Evolutionary conservation across 805 yeast species (phyloP).

Genomic region (Nakazawaea siamensis): DNA sequence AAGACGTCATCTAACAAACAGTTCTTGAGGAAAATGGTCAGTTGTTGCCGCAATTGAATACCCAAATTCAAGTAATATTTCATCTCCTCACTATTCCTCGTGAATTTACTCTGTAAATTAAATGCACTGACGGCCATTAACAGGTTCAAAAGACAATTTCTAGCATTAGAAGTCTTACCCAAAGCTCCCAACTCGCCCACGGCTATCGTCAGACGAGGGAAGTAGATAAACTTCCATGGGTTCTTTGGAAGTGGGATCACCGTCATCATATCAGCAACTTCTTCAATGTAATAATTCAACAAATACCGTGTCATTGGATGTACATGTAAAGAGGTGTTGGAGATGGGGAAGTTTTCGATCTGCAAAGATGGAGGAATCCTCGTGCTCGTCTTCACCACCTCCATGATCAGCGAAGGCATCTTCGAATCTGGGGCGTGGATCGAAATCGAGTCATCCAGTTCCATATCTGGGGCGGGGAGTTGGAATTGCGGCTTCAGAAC

Average conservation of each 20-base stretch:
- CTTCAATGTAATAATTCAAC: constrained; percentile 60
- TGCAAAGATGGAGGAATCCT: constrained; percentile 37
- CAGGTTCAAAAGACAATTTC: constrained; percentile 73
- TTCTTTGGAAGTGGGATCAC: constrained; percentile 61
- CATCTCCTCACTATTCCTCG: constrained; percentile 59
- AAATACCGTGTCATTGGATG: constrained; percentile 67
- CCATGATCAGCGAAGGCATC: constrained; percentile 51
- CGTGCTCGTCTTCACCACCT: constrained; percentile 30
- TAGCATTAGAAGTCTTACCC: constrained; percentile 68
- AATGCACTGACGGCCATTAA: constrained; percentile 76
- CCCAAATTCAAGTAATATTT: constrained; percentile 66
- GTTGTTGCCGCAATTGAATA: constrained; percentile 65
- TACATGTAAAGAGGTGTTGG: constrained; percentile 53
- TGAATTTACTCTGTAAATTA: constrained; percentile 66
- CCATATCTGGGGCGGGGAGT: neutral
- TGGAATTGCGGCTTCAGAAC: constrained; percentile 16
- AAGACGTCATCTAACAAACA: constrained; percentile 45
- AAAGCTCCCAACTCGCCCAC: constrained; percentile 71
- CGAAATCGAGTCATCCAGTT: constrained; percentile 14
- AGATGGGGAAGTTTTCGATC: constrained; percentile 33
- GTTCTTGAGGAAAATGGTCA: constrained; percentile 55
- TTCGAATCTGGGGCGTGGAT: constrained; percentile 21
- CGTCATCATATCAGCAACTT: constrained; percentile 71
- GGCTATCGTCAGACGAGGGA: constrained; percentile 76
- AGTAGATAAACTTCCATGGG: constrained; percentile 84